Percentiles rank a stretch among this genome's conserved stretches.
phyloP scores from a whole-genome alignment of 192 early-diverging fungal species.

The Mortierella hygrophila region DNA sequence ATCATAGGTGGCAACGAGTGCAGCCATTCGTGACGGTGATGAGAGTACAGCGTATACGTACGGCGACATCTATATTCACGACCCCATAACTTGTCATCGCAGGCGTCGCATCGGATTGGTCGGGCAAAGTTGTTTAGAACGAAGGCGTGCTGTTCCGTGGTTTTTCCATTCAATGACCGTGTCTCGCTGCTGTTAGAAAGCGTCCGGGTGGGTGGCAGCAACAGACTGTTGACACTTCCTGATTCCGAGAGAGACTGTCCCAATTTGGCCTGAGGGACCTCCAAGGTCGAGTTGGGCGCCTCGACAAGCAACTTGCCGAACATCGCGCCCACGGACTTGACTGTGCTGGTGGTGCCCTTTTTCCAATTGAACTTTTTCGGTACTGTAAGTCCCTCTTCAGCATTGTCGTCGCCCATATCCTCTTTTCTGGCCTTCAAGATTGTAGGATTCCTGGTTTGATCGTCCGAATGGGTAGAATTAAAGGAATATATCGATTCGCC shows the following conservation, averaged over 20 bases:
- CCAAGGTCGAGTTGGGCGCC: constrained; percentile 3
- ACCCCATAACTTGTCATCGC: constrained; percentile 66
- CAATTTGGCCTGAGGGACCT: neutral
- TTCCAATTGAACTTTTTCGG: constrained; percentile 66
- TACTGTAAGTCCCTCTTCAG: neutral
- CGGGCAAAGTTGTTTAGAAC: constrained; percentile 44
- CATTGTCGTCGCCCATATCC: constrained; percentile 7
- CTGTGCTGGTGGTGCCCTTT: constrained; percentile 47
- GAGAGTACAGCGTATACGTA: constrained; percentile 13
- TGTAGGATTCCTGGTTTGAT: neutral
- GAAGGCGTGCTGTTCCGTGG: constrained; percentile 13
- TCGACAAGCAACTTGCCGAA: constrained; percentile 20
- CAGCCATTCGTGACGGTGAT: neutral
- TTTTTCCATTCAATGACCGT: constrained; percentile 9
- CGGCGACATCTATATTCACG: constrained; percentile 59
- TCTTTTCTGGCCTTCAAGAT: constrained; percentile 32
- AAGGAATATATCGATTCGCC: constrained; percentile 12
- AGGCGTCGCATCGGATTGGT: constrained; percentile 60
- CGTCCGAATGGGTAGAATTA: constrained; percentile 1
- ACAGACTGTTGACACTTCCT: constrained; percentile 3
- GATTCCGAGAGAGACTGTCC: neutral
- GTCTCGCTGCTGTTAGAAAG: constrained; percentile 11
- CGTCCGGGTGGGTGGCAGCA: neutral
- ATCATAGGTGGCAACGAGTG: neutral
- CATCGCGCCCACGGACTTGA: constrained; percentile 45